These are phyloP conservation scores for Starmerella geochares DNA, from an alignment of 805 yeast genomes.

Conservation along the genomic window DNA sequence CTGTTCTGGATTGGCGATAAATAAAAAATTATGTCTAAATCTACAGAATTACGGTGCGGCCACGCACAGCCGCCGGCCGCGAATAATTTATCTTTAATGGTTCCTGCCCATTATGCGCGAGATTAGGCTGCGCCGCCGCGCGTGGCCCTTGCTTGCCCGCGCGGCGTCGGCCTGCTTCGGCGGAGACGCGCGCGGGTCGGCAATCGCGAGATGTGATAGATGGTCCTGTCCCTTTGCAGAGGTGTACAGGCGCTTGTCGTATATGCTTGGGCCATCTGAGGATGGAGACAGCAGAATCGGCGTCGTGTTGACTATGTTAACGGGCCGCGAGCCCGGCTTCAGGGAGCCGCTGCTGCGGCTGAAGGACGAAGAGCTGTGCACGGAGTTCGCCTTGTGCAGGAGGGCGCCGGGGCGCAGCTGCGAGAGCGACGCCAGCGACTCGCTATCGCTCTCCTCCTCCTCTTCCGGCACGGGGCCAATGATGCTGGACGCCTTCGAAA, in stretches of 20 bases:
- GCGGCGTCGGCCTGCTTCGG: background rate
- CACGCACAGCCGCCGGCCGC: background rate
- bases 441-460: constrained; percentile 16
- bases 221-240: constrained; percentile 10
- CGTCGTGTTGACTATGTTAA: background rate
- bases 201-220: constrained; percentile 21
- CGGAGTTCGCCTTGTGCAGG: constrained; percentile 13
- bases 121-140: constrained; percentile 21
- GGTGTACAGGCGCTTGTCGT: background rate
- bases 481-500: constrained; percentile 17
- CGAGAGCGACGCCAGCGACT: constrained; percentile 11
- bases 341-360: background rate
- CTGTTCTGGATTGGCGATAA: background rate
- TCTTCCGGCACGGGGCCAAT: constrained; percentile 27
- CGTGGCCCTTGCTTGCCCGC: constrained; percentile 9
- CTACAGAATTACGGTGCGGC: background rate
- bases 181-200: constrained; percentile 7
- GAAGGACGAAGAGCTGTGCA: constrained; percentile 7
- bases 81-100: background rate
- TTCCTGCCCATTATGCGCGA: constrained; percentile 19
- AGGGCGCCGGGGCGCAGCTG: background rate
- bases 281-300: constrained; percentile 5
- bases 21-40: background rate
- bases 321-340: constrained; percentile 1
- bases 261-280: background rate